A percentile compares a stretch with the other conserved stretches of the same genome.
Evolutionary conservation across 495 filamentous ascomycete genomes (phyloP).

Genomic region (Geopyxis carbonaria): DNA sequence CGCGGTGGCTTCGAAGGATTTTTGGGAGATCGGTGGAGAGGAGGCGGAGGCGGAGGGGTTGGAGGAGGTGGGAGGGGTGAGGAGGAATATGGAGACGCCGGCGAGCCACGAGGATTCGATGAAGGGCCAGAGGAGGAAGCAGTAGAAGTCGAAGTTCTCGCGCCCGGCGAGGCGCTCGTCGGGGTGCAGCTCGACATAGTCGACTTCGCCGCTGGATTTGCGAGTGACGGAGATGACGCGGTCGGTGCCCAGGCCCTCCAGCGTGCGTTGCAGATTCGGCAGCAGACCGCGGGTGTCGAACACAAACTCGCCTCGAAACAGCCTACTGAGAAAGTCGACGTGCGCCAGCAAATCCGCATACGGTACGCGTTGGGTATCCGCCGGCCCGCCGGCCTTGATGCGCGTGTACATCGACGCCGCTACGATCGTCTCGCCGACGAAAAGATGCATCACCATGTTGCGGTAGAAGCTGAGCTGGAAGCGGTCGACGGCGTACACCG

Average conservation of each 20-base stretch:
- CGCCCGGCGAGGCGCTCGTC: slow-evolving; percentile 57
- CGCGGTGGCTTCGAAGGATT: background rate
- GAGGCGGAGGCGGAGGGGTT: slow-evolving; percentile 19
- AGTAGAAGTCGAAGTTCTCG: slow-evolving; percentile 96
- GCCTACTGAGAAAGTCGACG: slow-evolving; percentile 72
- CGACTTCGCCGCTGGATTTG: slow-evolving; percentile 33
- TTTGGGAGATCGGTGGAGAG: background rate
- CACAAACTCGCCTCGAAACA: slow-evolving; percentile 94
- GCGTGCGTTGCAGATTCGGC: slow-evolving; percentile 59
- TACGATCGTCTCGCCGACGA: slow-evolving; percentile 79
- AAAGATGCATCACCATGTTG: slow-evolving; percentile 97
- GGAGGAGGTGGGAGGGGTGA: slow-evolving; percentile 51
- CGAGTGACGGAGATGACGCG: slow-evolving; percentile 51
- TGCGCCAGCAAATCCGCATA: slow-evolving; percentile 54
- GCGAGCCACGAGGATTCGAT: slow-evolving; percentile 87
- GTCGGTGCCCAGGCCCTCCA: slow-evolving; percentile 60
- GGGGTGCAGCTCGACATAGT: slow-evolving; percentile 54
- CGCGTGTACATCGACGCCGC: slow-evolving; percentile 75
- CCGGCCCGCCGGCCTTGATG: slow-evolving; percentile 76
- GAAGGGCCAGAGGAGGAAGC: slow-evolving; percentile 95
- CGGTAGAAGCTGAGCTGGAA: slow-evolving; percentile 96
- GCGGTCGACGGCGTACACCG: slow-evolving; percentile 82
- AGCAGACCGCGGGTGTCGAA: slow-evolving; percentile 73
- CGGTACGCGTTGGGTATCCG: slow-evolving; percentile 57
- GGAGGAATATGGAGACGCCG: slow-evolving; percentile 65